Percentiles rank a stretch among this genome's conserved stretches.
Conservation (phyloP, 75 land plant genomes). For the Picea sitchensis region DNA sequence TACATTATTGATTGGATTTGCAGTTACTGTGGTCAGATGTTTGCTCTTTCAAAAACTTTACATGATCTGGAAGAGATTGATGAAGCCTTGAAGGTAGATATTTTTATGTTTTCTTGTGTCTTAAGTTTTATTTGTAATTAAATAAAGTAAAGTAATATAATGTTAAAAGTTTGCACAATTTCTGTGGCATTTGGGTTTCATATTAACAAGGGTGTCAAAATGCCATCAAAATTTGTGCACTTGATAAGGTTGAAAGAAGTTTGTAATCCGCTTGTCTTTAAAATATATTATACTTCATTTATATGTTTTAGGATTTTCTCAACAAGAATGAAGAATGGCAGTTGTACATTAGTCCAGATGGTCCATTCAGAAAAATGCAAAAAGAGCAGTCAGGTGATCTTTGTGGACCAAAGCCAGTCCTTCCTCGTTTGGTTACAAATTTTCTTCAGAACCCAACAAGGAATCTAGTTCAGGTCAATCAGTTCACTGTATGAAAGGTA, state of each 20-base stretch:
- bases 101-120: neutral
- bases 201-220: neutral
- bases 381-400: conserved; percentile 30
- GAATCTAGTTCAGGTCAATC: conserved; percentile 7
- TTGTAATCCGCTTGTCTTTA: neutral
- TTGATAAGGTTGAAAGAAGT: neutral
- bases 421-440: conserved; percentile 23
- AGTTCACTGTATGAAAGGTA: conserved; percentile 2
- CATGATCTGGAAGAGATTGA: conserved; percentile 22
- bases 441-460: conserved; percentile 23
- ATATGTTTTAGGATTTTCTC: conserved; percentile 7
- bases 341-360: conserved; percentile 20
- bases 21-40: conserved; percentile 29
- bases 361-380: conserved; percentile 21
- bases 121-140: neutral
- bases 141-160: neutral
- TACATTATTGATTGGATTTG: neutral
- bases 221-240: neutral
- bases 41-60: conserved; percentile 18
- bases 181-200: neutral
- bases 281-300: neutral
- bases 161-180: neutral
- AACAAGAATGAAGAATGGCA: conserved; percentile 10
- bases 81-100: conserved; percentile 17
- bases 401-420: conserved; percentile 34